These are phyloP conservation scores for Pestalotiopsis sp. DNA, from an alignment of 2,329 filamentous ascomycete genomes.

Conservation along the genomic window DNA sequence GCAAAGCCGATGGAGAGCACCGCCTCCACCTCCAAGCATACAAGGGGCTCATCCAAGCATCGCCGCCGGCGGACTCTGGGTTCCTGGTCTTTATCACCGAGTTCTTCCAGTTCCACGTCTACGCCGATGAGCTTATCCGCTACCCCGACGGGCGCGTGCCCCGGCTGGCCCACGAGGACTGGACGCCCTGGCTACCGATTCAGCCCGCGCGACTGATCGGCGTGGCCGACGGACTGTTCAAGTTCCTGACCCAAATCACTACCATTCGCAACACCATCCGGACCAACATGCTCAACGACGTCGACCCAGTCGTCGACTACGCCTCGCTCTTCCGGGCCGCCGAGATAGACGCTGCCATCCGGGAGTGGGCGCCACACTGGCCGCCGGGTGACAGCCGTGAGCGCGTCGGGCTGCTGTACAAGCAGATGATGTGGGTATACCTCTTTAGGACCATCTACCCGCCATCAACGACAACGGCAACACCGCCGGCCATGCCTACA, in stretches of 20 bases:
- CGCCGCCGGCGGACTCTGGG: conserved; percentile 63
- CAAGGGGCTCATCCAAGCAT: conserved; percentile 67
- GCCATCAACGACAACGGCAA: conserved; percentile 36
- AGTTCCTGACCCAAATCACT: conserved; percentile 78
- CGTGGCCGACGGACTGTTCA: conserved; percentile 80
- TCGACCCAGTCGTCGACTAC: conserved; percentile 74
- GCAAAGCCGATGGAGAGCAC: conserved; percentile 67
- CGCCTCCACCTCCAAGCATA: conserved; percentile 79
- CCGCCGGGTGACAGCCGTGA: conserved; percentile 59
- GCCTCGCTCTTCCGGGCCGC: conserved; percentile 72
- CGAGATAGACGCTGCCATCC: conserved; percentile 74
- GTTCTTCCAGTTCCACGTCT: conserved; percentile 85
- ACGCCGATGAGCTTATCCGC: conserved; percentile 63
- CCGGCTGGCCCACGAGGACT: conserved; percentile 45
- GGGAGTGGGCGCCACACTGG: conserved; percentile 72
- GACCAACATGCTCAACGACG: conserved; percentile 60
- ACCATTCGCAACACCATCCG: conserved; percentile 76
- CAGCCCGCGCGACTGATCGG: conserved; percentile 68
- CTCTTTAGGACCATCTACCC: conserved; percentile 64
- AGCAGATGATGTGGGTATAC: conserved; percentile 69
- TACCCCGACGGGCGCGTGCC: conserved; percentile 41
- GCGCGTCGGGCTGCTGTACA: conserved; percentile 60
- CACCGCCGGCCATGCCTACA: conserved; percentile 17
- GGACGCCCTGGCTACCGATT: conserved; percentile 43
- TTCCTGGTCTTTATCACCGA: conserved; percentile 69